These are phyloP conservation scores for Podaxis carcinomalis DNA, from an alignment of 768 basidiomycete genomes.

Conservation along the genomic window DNA sequence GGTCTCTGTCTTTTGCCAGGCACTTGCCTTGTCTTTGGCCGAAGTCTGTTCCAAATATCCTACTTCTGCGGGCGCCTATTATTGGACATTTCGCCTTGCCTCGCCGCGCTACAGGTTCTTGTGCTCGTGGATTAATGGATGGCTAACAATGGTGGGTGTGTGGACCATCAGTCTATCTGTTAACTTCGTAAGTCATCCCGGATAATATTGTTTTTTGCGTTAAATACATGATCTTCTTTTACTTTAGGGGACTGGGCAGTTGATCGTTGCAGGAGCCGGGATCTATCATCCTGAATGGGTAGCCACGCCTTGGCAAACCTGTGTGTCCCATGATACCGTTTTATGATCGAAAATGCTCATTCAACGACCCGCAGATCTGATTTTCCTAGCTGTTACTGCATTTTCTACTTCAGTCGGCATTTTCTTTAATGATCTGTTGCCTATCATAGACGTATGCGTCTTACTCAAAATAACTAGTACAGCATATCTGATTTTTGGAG, in stretches of 20 bases:
- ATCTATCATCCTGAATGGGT: slow-evolving; percentile 59
- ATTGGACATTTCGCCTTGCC: slow-evolving; percentile 62
- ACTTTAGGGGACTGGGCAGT: slow-evolving; percentile 49
- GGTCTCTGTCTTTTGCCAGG: slow-evolving; percentile 43
- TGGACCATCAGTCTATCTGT: slow-evolving; percentile 68
- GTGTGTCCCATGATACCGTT: slow-evolving; percentile 23
- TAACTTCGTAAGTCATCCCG: slow-evolving; percentile 42
- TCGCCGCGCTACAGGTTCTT: slow-evolving; percentile 47
- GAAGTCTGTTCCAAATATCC: slow-evolving; percentile 61
- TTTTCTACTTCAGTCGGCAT: slow-evolving; percentile 48
- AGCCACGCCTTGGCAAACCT: slow-evolving; percentile 57
- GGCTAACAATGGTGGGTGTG: slow-evolving; percentile 64
- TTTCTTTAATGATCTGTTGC: slow-evolving; percentile 49
- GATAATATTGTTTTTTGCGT: background rate
- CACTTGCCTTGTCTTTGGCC: slow-evolving; percentile 49
- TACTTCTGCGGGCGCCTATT: slow-evolving; percentile 58
- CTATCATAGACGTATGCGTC: slow-evolving; percentile 42
- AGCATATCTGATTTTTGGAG: background rate
- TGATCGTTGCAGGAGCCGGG: slow-evolving; percentile 53
- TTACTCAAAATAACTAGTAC: background rate
- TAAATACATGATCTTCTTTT: background rate
- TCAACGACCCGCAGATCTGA: slow-evolving; percentile 32
- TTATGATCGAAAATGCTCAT: background rate
- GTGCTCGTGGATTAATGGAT: slow-evolving; percentile 64
- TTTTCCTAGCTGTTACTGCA: slow-evolving; percentile 51